These are phyloP conservation scores for Neonectria coccinea DNA, from an alignment of 2,329 filamentous ascomycete species.

Conservation along the genomic window DNA sequence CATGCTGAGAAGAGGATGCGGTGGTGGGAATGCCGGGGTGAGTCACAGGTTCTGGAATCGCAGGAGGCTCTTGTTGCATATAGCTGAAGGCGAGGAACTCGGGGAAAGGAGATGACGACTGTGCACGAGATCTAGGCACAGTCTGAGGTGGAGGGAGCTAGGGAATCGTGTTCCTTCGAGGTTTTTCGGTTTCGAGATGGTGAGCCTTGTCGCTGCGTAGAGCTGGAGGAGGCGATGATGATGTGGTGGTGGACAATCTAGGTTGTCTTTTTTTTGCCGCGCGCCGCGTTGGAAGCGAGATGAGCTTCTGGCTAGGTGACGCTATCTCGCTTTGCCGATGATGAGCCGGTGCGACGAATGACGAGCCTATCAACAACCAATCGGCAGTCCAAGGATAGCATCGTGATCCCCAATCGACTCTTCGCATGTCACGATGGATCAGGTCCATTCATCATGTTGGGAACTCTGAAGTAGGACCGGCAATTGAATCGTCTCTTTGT, in stretches of 20 bases:
- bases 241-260: constrained; percentile 35
- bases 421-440: constrained; percentile 11
- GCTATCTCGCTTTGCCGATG: constrained; percentile 40
- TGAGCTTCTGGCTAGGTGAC: constrained; percentile 25
- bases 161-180: constrained; percentile 24
- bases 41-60: constrained; percentile 58
- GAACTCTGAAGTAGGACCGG: not conserved
- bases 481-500: not conserved
- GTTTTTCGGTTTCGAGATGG: constrained; percentile 23
- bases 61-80: constrained; percentile 72
- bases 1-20: constrained; percentile 65
- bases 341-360: constrained; percentile 43
- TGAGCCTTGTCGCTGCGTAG: constrained; percentile 33
- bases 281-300: constrained; percentile 36
- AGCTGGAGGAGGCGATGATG: constrained; percentile 28
- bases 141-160: constrained; percentile 49
- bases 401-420: constrained; percentile 16
- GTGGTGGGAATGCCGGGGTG: constrained; percentile 53
- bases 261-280: constrained; percentile 43
- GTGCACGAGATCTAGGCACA: constrained; percentile 66
- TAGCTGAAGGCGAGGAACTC: constrained; percentile 60
- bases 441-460: constrained; percentile 12
- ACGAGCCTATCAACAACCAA: constrained; percentile 13
- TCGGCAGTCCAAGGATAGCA: constrained; percentile 20
- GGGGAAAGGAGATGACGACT: constrained; percentile 55